Base-by-base conservation (phyloP, 2,329 filamentous ascomycete species). In the Keithomyces neogunnii region DNA sequence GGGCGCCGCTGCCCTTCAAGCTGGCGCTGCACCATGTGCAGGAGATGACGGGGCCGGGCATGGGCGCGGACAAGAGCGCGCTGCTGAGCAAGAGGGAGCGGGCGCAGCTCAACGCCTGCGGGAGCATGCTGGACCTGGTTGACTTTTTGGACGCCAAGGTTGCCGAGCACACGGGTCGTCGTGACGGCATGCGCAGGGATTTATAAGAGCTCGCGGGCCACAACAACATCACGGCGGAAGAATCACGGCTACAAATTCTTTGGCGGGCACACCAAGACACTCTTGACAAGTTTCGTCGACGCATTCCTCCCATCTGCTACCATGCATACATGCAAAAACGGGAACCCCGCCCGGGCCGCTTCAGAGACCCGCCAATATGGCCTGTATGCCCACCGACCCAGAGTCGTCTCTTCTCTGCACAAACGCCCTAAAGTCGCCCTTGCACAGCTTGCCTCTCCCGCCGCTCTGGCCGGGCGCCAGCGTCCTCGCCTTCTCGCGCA, bases 351-450 rank as follows among this genome's bases (percentile, higher is more conserved):
- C 8, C 13, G n/a, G n/a, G 3, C 28, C 26, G n/a, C 28, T 28
- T 59, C 56, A 78, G 56, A 91, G 65, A 48, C 80, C 77, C 59
- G 83, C 84, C 62, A 96, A 72, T 48, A 93, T 87, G 64, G 85
- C 83, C 72, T 95, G 90, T 60, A 96, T 87, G 1, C 88, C 90
- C 28, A 85, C 80, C 56, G 81, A 90, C 54, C 82, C 81, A 31
- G 84, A 86, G 70, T 97, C 92, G 65, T 96, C 92, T 55, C 92
- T 78, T 69, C 82, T 85, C 65, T 88, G 77, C 53, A 97, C 84
- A 77, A 92, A 96, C 2, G 85, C 84, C 70, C 88, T 85, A 65
- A 96, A 84, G 63, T 88, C 85, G 29, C 80, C 75, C 73, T 84
- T 87, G 54, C 72, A 75, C 62, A 81, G 68, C 66, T 77, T 82